Conservation (phyloP, 163 green algal species). For the Trebouxia gelatinosa region DNA sequence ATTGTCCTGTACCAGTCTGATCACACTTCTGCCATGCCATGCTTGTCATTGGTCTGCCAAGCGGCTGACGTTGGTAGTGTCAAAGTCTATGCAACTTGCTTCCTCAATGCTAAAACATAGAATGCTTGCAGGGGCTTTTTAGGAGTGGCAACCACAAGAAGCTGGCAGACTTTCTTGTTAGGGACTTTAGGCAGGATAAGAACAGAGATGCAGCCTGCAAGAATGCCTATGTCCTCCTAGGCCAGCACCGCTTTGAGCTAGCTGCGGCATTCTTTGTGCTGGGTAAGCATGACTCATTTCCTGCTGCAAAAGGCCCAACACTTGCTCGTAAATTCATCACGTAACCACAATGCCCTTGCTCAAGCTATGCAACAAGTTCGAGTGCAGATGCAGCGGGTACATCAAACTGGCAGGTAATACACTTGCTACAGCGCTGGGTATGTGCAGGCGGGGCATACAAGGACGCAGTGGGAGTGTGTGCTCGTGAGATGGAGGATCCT, state of each 20-base stretch:
- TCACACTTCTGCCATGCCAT: not conserved
- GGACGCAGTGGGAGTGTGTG: conserved; percentile 66
- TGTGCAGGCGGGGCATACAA: conserved; percentile 37
- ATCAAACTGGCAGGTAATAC: not conserved
- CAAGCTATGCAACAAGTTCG: not conserved
- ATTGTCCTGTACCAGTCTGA: no score
- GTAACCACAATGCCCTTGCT: not conserved
- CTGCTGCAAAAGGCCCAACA: not conserved
- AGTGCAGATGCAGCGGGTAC: not conserved
- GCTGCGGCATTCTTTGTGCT: conserved; percentile 81
- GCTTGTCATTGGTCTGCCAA: not conserved
- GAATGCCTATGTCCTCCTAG: conserved; percentile 83
- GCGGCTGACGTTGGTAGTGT: no score
- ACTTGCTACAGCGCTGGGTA: not conserved
- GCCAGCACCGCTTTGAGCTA: conserved; percentile 69
- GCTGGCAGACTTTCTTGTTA: conserved; percentile 72
- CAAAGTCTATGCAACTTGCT: no score
- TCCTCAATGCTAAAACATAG: no score
- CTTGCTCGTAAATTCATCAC: not conserved
- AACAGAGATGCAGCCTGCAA: conserved; percentile 66
- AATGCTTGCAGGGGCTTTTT: conserved; percentile 61
- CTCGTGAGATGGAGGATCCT: conserved; percentile 62
- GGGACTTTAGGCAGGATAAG: conserved; percentile 59
- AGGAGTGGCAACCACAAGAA: conserved; percentile 44
- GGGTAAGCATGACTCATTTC: conserved; percentile 15